Base-by-base conservation (phyloP, 441 rosid genomes). In the Arabidopsis hybrid region DNA sequence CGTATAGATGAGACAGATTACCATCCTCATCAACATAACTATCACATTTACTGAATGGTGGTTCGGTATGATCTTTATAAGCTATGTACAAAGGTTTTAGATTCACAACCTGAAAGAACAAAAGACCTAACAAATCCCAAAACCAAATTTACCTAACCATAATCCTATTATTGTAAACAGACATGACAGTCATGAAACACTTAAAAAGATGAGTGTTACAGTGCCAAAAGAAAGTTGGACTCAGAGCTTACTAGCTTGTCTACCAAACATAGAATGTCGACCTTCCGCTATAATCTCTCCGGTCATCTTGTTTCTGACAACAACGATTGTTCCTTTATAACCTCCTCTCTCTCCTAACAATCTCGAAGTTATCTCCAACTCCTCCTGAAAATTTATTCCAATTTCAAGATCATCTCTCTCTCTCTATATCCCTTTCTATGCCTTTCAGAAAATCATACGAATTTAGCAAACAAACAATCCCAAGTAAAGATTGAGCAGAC, bases 251-350 rank as follows among this genome's bases (percentile, higher is more conserved):
- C 95, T 94, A 72, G 67, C 43, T 71, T 76, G 86, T 77, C 72
- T 81, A 36, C 88, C 87, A 63, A 90, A 92, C 87, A 89, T 50
- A 3, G 99, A 94, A 84, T 94, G 98, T 10, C 93, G 89, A 59
- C 97, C 97, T 87, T 91, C 96, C 0, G 99, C 99, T 52, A 94
- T 83, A 56, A 88, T 51, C 82, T 90, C 95, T 14, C 97, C 95
- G 0, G 90, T 90, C 39, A 58, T 76, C 74, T 87, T 88, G 81
- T 88, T 94, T 76, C 83, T 89, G 36, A 94, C 70, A 8, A 86
- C 85, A 60, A 94, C 89, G 14, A 78, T 45, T 2, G 95, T 84
- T 45, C 93, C 99, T 55, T 76, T 73, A 74, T 87, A 94, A 31
- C 87, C 76, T 60, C 97, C 98, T 76, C 69, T 83, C 73, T 62